Evolutionary conservation across 2,329 filamentous ascomycete species (phyloP), one percentile per base, ranked within the genome.

Genomic region (Fusarium metavorans): DNA sequence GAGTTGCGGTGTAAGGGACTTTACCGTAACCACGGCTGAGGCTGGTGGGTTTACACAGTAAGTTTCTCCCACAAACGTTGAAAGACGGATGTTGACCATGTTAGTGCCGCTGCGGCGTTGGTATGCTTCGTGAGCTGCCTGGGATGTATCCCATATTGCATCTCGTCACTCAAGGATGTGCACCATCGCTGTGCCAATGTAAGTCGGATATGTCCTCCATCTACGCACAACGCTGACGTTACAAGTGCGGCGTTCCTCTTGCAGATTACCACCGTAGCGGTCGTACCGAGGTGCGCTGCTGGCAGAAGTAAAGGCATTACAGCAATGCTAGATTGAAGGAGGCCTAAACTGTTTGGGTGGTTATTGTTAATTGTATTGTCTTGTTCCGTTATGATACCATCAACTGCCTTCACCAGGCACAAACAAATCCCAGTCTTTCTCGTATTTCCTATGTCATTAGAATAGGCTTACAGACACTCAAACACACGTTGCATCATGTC

Each of bases 171-270:
- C 11, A 79, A 78, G 45, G 73, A 79, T 60, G 76, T 77, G 5
- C 54, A 72, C n/a, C 77, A 79, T 63, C 41, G 60, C 13, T 79
- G 77, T 32, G 64, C 71, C 14, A 72, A 75, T 16, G 76, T 78
- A 66, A 66, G 76, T 68, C 6, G 9, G 14, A 18, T 0, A 20
- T 5, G 2, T 8, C 25, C 5, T 27, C 41, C 4, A 13, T 4
- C 2, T 2, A 14, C 14, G n/a, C 23, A 7, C 30, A 30, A 10
- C 2, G 9, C 58, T 72, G 5, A 75, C 30, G 1, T 20, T 14
- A 52, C 2, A 3, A 78, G 76, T 79, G 77, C 35, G 66, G 63
- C 2, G 59, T 72, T 23, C 61, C 64, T 5, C 73, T 79, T 14
- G 77, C 77, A 20, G 64, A 61, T 35, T 79, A 62, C 52, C 77